Evolutionary conservation across 192 early-diverging fungal genomes (phyloP).

Genomic region (Cetraspora pellucida): DNA sequence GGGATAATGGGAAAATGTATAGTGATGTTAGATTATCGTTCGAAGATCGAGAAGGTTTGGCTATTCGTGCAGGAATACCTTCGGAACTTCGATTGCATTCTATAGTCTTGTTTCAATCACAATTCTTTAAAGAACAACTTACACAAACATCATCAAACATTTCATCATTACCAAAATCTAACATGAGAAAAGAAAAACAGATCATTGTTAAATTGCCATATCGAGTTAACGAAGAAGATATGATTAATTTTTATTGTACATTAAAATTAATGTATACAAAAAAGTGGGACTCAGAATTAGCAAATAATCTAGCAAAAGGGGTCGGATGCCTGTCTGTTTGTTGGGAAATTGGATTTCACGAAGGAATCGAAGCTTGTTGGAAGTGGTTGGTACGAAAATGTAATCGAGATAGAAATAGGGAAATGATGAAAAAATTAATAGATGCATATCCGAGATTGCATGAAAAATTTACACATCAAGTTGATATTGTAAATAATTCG

Average conservation of each 20-base stretch:
- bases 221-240: constrained; percentile 33
- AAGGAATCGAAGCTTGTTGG: constrained; percentile 35
- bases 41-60: constrained; percentile 26
- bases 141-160: not conserved
- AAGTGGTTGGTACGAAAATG: constrained; percentile 35
- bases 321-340: constrained; percentile 35
- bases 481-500: too few species aligned
- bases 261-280: constrained; percentile 42
- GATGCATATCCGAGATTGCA: constrained; percentile 34
- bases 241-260: constrained; percentile 36
- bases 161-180: not conserved
- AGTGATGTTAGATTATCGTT: constrained; percentile 39
- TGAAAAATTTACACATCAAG: constrained; percentile 9
- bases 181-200: constrained; percentile 20
- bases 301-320: constrained; percentile 32
- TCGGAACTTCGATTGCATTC: constrained; percentile 33
- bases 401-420: constrained; percentile 16
- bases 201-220: constrained; percentile 32
- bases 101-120: constrained; percentile 36
- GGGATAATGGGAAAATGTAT: constrained; percentile 33
- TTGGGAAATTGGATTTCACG: constrained; percentile 36
- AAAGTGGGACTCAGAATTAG: constrained; percentile 29
- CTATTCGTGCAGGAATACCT: constrained; percentile 30
- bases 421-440: constrained; percentile 30
- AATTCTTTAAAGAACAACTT: constrained; percentile 37